Evolutionary conservation across 2,329 filamentous ascomycete genomes (phyloP).

Genomic region (Lasiodiplodia sp.): DNA sequence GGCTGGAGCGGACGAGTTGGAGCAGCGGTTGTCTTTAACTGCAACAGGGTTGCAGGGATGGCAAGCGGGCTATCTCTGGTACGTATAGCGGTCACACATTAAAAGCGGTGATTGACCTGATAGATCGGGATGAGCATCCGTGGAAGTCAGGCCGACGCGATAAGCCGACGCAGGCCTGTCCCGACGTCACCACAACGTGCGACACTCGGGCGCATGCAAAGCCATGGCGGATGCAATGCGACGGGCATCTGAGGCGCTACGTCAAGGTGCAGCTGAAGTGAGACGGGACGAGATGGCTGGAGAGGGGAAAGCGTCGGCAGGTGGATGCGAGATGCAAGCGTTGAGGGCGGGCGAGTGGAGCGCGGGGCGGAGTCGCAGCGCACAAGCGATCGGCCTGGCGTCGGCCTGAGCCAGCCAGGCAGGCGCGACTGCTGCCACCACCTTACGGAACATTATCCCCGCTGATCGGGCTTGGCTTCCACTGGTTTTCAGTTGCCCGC

Average conservation of each 20-base stretch:
- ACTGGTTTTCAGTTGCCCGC: background rate
- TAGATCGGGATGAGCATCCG: constrained; percentile 22
- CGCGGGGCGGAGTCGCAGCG: constrained; percentile 1
- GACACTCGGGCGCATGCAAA: background rate
- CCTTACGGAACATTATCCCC: background rate
- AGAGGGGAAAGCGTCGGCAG: constrained; percentile 17
- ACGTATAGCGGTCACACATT: constrained; percentile 15
- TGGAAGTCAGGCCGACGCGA: constrained; percentile 10
- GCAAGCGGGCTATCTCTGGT: constrained; percentile 15
- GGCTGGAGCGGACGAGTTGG: background rate
- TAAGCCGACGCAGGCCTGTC: background rate
- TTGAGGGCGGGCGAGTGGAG: constrained; percentile 1
- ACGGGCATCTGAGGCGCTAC: background rate
- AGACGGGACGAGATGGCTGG: background rate
- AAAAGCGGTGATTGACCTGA: constrained; percentile 10
- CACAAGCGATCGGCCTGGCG: background rate
- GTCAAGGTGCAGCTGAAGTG: constrained; percentile 4
- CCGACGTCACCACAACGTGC: constrained; percentile 8
- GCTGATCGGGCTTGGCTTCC: constrained; percentile 24
- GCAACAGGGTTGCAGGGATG: constrained; percentile 12
- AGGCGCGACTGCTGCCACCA: background rate
- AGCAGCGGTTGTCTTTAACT: constrained; percentile 13
- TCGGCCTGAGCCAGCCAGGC: constrained; percentile 9
- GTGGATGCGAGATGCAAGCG: background rate
- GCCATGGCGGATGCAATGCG: too few relatives aligned